Evolutionary conservation across 2,329 filamentous ascomycete species (phyloP).

Genomic region (Microsporum ferrugineum): DNA sequence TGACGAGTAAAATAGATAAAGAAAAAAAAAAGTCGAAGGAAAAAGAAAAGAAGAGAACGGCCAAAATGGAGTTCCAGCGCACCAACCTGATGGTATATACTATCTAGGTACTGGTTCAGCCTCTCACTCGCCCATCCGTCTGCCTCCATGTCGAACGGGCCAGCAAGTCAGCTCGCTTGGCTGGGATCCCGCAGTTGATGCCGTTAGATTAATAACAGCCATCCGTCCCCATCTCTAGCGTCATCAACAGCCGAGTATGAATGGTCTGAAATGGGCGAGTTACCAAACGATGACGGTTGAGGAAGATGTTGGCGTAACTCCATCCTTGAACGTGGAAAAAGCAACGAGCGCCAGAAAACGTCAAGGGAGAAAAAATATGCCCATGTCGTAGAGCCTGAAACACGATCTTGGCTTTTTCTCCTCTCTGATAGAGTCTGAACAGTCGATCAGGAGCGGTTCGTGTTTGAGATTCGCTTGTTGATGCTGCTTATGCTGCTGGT

Average conservation of each 20-base stretch:
- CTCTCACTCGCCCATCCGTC: not conserved
- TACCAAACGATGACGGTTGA: not conserved
- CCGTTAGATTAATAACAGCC: not conserved
- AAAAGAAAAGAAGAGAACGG: not conserved
- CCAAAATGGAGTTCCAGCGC: not conserved
- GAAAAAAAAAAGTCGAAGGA: not conserved
- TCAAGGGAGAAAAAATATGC: constrained; percentile 1
- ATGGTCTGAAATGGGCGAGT: not conserved
- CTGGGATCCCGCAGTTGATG: not conserved
- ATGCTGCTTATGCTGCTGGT: not conserved
- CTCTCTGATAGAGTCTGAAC: not conserved
- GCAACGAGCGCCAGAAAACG: not conserved
- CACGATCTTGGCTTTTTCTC: not conserved
- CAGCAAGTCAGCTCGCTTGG: not conserved
- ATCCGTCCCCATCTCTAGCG: not conserved
- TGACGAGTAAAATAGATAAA: not conserved
- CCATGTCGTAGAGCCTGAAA: not conserved
- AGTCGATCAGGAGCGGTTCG: not conserved
- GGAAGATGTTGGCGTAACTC: not conserved
- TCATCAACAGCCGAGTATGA: not conserved
- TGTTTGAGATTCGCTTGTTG: not conserved
- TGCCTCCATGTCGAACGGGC: not conserved
- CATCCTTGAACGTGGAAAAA: not conserved
- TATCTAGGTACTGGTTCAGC: not conserved
- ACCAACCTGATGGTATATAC: not conserved